Percentiles rank a stretch among this genome's conserved stretches.
Conservation (phyloP, 2,329 filamentous ascomycete species). For the Neopestalotiopsis sp. region DNA sequence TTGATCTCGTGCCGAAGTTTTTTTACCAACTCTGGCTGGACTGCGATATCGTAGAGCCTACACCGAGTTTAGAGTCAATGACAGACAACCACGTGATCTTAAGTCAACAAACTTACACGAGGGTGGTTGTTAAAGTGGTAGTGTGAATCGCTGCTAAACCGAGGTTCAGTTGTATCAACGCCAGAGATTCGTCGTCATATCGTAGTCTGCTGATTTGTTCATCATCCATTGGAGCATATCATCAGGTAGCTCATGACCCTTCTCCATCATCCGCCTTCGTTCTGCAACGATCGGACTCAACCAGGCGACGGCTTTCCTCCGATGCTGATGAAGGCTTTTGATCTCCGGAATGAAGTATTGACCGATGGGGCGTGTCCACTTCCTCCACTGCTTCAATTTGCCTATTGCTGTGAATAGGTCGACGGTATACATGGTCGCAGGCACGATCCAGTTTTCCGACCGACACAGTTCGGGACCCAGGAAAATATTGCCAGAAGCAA, state of each 20-base stretch:
- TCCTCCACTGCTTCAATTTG: constrained; percentile 29
- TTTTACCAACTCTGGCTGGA: constrained; percentile 51
- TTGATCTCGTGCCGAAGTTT: constrained; percentile 58
- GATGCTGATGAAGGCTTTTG: constrained; percentile 37
- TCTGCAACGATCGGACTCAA: constrained; percentile 38
- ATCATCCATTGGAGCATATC: constrained; percentile 55
- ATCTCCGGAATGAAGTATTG: constrained; percentile 41
- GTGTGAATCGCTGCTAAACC: constrained; percentile 57
- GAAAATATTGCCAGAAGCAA: constrained; percentile 52
- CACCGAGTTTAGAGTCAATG: too few species aligned
- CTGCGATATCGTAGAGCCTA: constrained; percentile 55
- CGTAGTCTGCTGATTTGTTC: constrained; percentile 38
- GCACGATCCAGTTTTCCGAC: constrained; percentile 49
- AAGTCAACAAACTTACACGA: constrained; percentile 36
- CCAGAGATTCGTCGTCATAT: constrained; percentile 38
- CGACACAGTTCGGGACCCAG: constrained; percentile 53
- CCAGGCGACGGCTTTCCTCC: constrained; percentile 35
- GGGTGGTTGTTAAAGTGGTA: constrained; percentile 48
- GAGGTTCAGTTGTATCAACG: constrained; percentile 46
- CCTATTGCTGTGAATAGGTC: constrained; percentile 44
- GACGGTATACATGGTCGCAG: constrained; percentile 52
- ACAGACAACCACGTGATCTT: too few species aligned
- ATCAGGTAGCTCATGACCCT: constrained; percentile 39
- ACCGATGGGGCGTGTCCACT: constrained; percentile 41
- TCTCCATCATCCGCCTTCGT: constrained; percentile 31